Evolutionary conservation across 1,284 basidiomycete genomes (phyloP).

Genomic region (Sporisorium reilianum): DNA sequence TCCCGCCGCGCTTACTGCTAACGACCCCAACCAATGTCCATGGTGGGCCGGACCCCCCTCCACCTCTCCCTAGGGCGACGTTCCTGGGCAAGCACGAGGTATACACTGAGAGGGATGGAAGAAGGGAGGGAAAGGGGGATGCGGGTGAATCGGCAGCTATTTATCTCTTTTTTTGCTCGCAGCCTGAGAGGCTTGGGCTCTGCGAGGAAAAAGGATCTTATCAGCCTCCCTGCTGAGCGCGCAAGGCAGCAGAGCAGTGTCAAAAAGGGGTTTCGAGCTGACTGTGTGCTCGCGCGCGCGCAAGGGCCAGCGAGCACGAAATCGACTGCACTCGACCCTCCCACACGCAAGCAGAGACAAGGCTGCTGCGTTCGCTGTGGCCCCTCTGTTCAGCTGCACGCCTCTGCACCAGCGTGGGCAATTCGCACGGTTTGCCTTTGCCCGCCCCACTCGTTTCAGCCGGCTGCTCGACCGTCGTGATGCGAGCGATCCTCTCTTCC

Average conservation of each 20-base stretch:
- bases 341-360: too few species aligned
- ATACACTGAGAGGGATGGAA: conserved; percentile 26
- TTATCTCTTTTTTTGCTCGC: conserved; percentile 24
- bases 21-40: conserved; percentile 5
- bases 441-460: background rate
- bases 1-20: background rate
- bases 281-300: too few species aligned
- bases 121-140: conserved; percentile 13
- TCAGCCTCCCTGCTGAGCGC: background rate
- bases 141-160: conserved; percentile 3
- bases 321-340: too few species aligned
- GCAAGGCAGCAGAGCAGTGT: too few species aligned
- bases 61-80: conserved; percentile 17
- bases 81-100: background rate
- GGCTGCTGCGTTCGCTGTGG: too few species aligned
- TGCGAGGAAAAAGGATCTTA: too few species aligned
- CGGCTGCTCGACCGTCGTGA: too few species aligned
- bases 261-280: too few species aligned
- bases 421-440: background rate
- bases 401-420: background rate
- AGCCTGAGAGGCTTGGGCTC: too few species aligned
- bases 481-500: background rate
- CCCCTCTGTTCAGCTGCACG: background rate
- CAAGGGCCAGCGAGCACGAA: too few species aligned
- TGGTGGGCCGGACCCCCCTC: conserved; percentile 29